A percentile compares a stretch with the other conserved stretches of the same genome.
These are phyloP conservation scores for Phytophthora nicotianae DNA, from an alignment of 352 stramenopile species.

Conservation along the genomic window DNA sequence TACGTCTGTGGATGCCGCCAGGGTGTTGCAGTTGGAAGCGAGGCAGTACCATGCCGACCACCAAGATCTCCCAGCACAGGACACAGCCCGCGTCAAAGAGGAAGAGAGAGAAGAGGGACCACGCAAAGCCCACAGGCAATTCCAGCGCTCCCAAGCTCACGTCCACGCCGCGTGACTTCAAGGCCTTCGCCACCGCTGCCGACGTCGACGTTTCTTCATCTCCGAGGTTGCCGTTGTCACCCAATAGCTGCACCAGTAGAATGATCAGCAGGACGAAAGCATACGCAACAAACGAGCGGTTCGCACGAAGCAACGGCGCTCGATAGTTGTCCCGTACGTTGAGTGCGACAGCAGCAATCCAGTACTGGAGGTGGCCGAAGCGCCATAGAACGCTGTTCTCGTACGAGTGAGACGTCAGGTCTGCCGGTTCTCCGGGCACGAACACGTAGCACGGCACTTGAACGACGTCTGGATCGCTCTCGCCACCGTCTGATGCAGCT, in stretches of 20 bases:
- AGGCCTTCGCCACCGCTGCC: conserved; percentile 36
- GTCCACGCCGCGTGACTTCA: conserved; percentile 48
- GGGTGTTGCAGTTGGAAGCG: conserved; percentile 52
- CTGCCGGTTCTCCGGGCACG: conserved; percentile 44
- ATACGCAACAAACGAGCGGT: conserved; percentile 60
- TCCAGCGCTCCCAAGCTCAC: conserved; percentile 61
- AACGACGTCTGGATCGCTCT: conserved; percentile 44
- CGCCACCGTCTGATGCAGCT: conserved; percentile 22
- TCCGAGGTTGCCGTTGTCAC: conserved; percentile 64
- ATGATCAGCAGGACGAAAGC: conserved; percentile 57
- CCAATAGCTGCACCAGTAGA: conserved; percentile 67
- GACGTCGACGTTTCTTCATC: conserved; percentile 51
- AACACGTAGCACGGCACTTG: conserved; percentile 72
- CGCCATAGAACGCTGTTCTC: conserved; percentile 83
- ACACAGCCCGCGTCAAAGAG: conserved; percentile 64
- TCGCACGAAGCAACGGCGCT: conserved; percentile 55
- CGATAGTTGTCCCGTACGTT: conserved; percentile 71
- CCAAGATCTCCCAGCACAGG: conserved; percentile 62
- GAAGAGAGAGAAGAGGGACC: conserved; percentile 73
- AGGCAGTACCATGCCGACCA: conserved; percentile 58
- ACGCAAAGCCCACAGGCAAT: conserved; percentile 58
- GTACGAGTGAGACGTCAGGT: conserved; percentile 75
- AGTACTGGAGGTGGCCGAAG: conserved; percentile 82
- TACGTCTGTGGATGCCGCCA: conserved; percentile 18
- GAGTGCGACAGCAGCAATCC: conserved; percentile 68